Evolutionary conservation across 768 basidiomycete genomes (phyloP), one percentile per base, ranked within the genome.

Genomic region (Phlegmacium glaucopus): DNA sequence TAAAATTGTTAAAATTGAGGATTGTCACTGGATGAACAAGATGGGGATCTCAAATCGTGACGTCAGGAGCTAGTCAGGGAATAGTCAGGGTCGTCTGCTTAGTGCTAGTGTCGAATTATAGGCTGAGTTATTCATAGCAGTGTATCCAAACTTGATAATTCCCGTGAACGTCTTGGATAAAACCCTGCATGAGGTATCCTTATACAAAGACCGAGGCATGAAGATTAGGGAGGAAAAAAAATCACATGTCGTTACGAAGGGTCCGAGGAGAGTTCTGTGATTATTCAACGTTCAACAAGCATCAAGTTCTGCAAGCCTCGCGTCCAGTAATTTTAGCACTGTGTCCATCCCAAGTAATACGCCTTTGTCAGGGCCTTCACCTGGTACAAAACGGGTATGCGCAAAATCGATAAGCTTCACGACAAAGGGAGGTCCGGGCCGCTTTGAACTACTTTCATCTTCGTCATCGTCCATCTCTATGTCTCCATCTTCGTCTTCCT

Each of bases 401-500:
- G 94, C 94, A 63, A 99, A 97, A 70, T 99, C 95, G 54, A 98
- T 97, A 53, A 96, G 68, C 54, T 85, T 85, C 50, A 96, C 74
- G 11, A 74, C 71, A 52, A 78, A 86, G 27, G 80, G 77, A 13
- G 73, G 74, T 27, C 71, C 75, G n/a, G 56, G 66, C 39, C 61
- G 70, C 56, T 58, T 54, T 15, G 39, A 39, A n/a, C 22, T 22
- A 26, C 68, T 68, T 0, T 70, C 70, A 1, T 69, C 71, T 0
- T 66, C 70, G 0, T 59, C 68, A 1, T 68, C 67, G 8, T 69
- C 69, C 3, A 64, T 70, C 1, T 67, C 64, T 3, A 63, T 66
- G 1, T 69, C 72, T 0, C 62, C 64, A 4, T 62, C 63, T 5
- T 63, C 65, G 7, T 61, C 62, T 18, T 59, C 61, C 5, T 69